Evolutionary conservation across 179 eudicot genomes (phyloP), one percentile per base, ranked within the genome.

Genomic region (Silene coronaria): DNA sequence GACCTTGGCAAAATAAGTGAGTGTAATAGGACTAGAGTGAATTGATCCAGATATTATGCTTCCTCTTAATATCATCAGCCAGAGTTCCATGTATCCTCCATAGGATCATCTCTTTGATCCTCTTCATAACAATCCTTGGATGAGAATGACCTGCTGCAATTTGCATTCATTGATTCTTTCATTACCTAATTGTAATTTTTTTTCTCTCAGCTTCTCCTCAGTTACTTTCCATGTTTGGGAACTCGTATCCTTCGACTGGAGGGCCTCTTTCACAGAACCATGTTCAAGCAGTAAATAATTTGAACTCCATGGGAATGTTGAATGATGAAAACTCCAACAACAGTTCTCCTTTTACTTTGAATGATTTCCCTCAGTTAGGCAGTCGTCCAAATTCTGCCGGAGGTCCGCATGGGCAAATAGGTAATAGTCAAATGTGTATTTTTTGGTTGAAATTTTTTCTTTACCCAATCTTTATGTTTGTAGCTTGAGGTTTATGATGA

Each of bases 381-480:
- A 89, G 97, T 73, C 96, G 99, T 2, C 99, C 99, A 67, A 88
- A 85, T 85, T 92, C 99, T 76, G 86, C 99, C 46, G 96, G 99
- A 81, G 99, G 99, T 77, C 94, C 91, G 62, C 98, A 90, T 72
- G 99, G 97, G 77, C 97, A 94, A 85, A 76, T 92, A 70, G 96
- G 98, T 92, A 74, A 73, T 19, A 73, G 19, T 23, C 46, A 5
- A 38, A 0, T 45, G 30, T 6, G 59, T 53, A n/a, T 32, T 34
- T 57, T 42, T 38, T 22, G 74, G 71, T 17, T 23, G 17, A 14
- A 17, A 28, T 22, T 22, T 70, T 10, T 58, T 30, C 11, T 67
- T 28, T 53, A 5, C 19, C 19, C 58, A 48, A 75, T 63, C 42
- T 9, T 81, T 67, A 32, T 34, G n/a, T 51, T 42, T 81, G 66